A percentile compares a stretch with the other conserved stretches of the same genome.
These are phyloP conservation scores for Geoglossum glabrum DNA, from an alignment of 495 filamentous ascomycete genomes.

Conservation along the genomic window DNA sequence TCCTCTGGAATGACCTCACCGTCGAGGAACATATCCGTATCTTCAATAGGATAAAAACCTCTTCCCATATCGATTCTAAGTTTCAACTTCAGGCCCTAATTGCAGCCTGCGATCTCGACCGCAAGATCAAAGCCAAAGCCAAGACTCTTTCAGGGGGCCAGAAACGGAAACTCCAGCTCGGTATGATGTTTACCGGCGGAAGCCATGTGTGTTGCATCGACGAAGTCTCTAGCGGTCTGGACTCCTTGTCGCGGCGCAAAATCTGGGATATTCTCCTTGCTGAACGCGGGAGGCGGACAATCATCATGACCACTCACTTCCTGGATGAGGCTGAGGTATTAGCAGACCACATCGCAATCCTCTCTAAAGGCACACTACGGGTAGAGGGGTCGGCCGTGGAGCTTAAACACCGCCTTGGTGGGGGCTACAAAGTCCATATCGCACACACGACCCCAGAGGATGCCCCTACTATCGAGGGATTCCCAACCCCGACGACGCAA, in stretches of 20 bases:
- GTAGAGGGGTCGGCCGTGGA: conserved; percentile 60
- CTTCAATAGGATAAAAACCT: conserved; percentile 58
- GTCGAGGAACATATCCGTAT: conserved; percentile 61
- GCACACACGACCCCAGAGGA: conserved; percentile 26
- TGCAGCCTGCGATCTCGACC: conserved; percentile 42
- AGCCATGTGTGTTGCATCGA: conserved; percentile 73
- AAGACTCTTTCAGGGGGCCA: conserved; percentile 68
- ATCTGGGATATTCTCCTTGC: conserved; percentile 79
- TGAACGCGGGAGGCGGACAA: conserved; percentile 55
- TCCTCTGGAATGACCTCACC: conserved; percentile 69
- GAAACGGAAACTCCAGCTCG: conserved; percentile 75
- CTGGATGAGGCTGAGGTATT: conserved; percentile 61
- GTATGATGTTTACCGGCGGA: conserved; percentile 84
- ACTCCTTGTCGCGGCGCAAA: conserved; percentile 61
- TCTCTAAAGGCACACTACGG: conserved; percentile 50
- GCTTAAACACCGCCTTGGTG: conserved; percentile 46
- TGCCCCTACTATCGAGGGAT: conserved; percentile 29
- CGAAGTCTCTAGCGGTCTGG: conserved; percentile 66
- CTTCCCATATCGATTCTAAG: conserved; percentile 27
- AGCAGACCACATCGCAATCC: conserved; percentile 57
- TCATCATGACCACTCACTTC: conserved; percentile 73
- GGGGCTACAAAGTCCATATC: conserved; percentile 60
- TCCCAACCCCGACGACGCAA: neutral
- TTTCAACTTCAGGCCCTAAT: conserved; percentile 38
- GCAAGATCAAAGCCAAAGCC: conserved; percentile 43